Base-by-base conservation (phyloP, 2,329 filamentous ascomycete genomes). In the Arthrobotrys megalospora region DNA sequence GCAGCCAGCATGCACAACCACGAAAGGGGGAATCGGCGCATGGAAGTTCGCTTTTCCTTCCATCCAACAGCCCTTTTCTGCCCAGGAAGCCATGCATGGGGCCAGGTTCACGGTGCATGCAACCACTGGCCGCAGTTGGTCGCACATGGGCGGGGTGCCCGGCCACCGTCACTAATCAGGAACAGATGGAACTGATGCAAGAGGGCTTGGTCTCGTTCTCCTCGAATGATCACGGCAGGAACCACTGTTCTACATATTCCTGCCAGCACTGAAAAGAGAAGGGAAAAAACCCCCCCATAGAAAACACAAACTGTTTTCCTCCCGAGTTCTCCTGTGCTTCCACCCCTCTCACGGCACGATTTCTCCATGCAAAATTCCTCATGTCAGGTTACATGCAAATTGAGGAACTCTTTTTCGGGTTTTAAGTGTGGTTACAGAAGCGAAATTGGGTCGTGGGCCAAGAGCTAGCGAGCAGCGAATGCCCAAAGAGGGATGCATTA, bases 351-450 rank as follows among this genome's bases (percentile, higher is more conserved):
- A 77, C 73, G 45, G 73, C 73, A 77, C 73, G 73, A 77, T 71
- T 50, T 71, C 43, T 47, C 73, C 73, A 77, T 52, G 73, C 66
- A 62, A 71, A 67, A 70, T 77, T 70, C 66, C 72, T 66, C 72
- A 64, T 70, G 60, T 45, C 38, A 71, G 65, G 73, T 77, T 77
- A 71, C 73, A 77, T 71, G 60, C 73, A 77, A 71, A 77, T 71
- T 77, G 73, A 77, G 73, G 73, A 77, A 77, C 73, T 77, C 73
- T 71, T 55, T 58, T 48, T 60, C 8, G 52, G 50, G 64, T 69
- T 77, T 77, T 60, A 60, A 67, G 73, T 77, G 73, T 77, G 73
- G 73, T 71, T 77, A 77, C 73, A 77, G 73, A 77, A 71, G 66
- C 73, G 73, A 77, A 77, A 77, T 77, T 77, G 66, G 66, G 58